A percentile compares a stretch with the other conserved stretches of the same genome.
These are phyloP conservation scores for Chaetomium cochliodes DNA, from an alignment of 495 filamentous ascomycete genomes.

Conservation along the genomic window DNA sequence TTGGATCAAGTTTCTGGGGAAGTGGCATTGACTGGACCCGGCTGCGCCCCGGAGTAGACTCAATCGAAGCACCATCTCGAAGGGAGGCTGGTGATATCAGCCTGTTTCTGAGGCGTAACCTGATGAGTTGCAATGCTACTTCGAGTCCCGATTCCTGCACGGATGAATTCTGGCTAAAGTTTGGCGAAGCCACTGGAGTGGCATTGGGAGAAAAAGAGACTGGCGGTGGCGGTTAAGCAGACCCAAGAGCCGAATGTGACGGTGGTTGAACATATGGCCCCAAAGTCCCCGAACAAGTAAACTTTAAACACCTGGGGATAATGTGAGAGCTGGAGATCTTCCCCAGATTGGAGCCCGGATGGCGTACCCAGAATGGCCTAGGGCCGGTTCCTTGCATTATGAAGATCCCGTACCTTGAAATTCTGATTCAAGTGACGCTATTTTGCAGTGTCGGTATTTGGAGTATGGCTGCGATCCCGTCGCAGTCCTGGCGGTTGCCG, in stretches of 20 bases:
- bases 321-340: neutral
- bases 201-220: neutral
- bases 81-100: neutral
- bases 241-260: neutral
- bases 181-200: neutral
- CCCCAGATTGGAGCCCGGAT: neutral
- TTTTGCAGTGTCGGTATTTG: too few relatives aligned
- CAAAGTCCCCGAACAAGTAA: neutral
- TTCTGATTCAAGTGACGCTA: too few relatives aligned
- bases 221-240: neutral
- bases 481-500: neutral
- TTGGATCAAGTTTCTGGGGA: neutral
- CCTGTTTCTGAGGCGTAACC: neutral
- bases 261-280: neutral
- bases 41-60: slow-evolving; percentile 1
- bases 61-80: too few relatives aligned
- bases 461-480: neutral
- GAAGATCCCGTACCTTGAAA: too few relatives aligned
- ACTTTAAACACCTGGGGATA: neutral
- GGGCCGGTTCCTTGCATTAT: too few relatives aligned
- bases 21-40: neutral
- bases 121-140: neutral
- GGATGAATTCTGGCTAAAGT: slow-evolving; percentile 1
- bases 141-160: neutral
- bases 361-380: neutral